Conservation (phyloP, 805 yeast species). For the Saccharomyces paradoxus region DNA sequence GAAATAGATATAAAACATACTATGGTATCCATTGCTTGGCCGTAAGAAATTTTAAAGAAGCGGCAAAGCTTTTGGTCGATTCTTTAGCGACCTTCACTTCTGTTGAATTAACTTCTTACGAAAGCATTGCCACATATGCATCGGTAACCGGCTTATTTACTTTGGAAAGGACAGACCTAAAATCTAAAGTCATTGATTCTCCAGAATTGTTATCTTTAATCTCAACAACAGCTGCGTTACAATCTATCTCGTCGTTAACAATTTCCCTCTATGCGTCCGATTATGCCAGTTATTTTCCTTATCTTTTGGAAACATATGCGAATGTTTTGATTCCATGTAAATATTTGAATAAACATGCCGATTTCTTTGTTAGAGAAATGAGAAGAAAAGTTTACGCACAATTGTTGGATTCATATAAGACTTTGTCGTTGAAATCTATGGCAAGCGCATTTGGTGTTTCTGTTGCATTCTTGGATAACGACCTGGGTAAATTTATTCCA, state of each 20-base stretch:
- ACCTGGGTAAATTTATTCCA: conserved; percentile 83
- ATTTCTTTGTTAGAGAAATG: conserved; percentile 82
- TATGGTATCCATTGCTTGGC: conserved; percentile 77
- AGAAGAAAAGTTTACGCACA: conserved; percentile 93
- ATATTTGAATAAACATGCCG: conserved; percentile 69
- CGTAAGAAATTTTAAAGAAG: conserved; percentile 77
- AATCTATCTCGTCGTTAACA: conserved; percentile 75
- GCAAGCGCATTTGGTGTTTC: conserved; percentile 89
- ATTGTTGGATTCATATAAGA: conserved; percentile 86
- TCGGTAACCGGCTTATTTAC: conserved; percentile 80
- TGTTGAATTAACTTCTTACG: conserved; percentile 80
- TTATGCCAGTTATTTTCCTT: conserved; percentile 69
- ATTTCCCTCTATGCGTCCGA: conserved; percentile 85
- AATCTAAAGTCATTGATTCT: conserved; percentile 78
- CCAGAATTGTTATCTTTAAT: conserved; percentile 83
- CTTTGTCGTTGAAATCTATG: conserved; percentile 85
- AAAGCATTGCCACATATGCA: conserved; percentile 82
- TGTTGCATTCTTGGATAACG: conserved; percentile 77
- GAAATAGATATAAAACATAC: conserved; percentile 89
- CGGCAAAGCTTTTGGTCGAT: conserved; percentile 78
- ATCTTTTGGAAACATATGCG: conserved; percentile 69
- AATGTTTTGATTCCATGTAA: conserved; percentile 54
- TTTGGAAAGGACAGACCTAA: conserved; percentile 75
- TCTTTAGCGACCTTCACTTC: conserved; percentile 93
- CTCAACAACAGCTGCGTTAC: conserved; percentile 61